phyloP scores from a whole-genome alignment of 371 early-diverging fungal genomes.

The Fennellomyces sp. region DNA sequence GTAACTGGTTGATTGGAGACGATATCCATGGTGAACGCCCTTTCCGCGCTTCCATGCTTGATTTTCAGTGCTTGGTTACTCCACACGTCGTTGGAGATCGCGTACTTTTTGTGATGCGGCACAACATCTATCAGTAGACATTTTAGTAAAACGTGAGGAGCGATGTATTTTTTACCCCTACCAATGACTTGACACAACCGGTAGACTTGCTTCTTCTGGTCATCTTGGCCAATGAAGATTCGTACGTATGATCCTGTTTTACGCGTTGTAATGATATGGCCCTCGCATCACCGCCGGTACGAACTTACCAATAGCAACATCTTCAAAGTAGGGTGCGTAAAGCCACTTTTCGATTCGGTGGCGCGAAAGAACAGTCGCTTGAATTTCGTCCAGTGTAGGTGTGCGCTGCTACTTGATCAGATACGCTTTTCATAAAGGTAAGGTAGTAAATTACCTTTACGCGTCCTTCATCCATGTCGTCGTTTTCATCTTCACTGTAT shows the following conservation, averaged over 20 bases:
- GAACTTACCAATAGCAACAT: constrained; percentile 56
- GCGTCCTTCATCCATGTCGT: constrained; percentile 18
- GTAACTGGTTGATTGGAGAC: constrained; percentile 71
- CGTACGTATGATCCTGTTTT: constrained; percentile 61
- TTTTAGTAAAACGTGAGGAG: too few species aligned
- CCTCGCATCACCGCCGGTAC: neutral
- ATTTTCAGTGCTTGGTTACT: constrained; percentile 67
- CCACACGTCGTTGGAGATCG: constrained; percentile 50
- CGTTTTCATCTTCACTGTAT: constrained; percentile 35
- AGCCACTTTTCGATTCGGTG: constrained; percentile 75
- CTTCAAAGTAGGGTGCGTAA: constrained; percentile 71
- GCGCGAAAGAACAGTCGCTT: constrained; percentile 60
- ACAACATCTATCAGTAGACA: constrained; percentile 40
- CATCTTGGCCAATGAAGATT: constrained; percentile 61
- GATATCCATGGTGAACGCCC: constrained; percentile 73
- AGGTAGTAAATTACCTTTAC: neutral
- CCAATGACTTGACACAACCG: constrained; percentile 66
- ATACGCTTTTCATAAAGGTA: neutral
- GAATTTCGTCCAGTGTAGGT: constrained; percentile 65
- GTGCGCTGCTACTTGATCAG: constrained; percentile 42
- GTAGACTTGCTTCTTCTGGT: constrained; percentile 48
- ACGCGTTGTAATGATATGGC: neutral
- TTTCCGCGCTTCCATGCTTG: constrained; percentile 70
- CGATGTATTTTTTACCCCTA: too few species aligned
- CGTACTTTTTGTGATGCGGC: constrained; percentile 66